Conservation (phyloP, 495 filamentous ascomycete genomes). For the Daldinia bambusicola region DNA sequence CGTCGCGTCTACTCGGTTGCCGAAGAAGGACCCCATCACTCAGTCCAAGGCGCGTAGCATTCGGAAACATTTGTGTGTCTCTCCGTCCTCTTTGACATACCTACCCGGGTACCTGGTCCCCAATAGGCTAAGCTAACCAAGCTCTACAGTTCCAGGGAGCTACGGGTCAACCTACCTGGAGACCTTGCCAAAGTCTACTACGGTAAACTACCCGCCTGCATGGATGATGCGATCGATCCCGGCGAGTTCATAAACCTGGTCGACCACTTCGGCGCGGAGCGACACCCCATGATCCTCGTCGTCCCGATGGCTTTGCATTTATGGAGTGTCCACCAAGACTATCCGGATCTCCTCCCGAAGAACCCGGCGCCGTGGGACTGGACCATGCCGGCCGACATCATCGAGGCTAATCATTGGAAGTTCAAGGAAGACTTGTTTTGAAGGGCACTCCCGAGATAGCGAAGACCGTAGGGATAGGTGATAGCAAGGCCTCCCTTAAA, state of each 20-base stretch:
- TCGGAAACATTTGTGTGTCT: slow-evolving; percentile 26
- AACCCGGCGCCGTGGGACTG: slow-evolving; percentile 39
- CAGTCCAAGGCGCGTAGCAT: slow-evolving; percentile 9
- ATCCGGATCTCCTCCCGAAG: slow-evolving; percentile 41
- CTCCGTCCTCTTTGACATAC: not conserved
- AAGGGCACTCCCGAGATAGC: not conserved
- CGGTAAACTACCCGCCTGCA: slow-evolving; percentile 29
- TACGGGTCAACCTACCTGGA: slow-evolving; percentile 32
- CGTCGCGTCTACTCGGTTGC: slow-evolving; percentile 28
- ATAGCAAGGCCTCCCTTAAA: not conserved
- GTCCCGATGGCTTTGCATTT: slow-evolving; percentile 39
- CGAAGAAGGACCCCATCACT: slow-evolving; percentile 32
- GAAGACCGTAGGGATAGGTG: not conserved
- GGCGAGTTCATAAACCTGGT: slow-evolving; percentile 29
- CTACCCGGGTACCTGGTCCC: too few relatives aligned
- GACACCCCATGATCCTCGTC: slow-evolving; percentile 37
- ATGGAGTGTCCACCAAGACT: slow-evolving; percentile 38
- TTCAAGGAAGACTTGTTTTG: slow-evolving; percentile 33
- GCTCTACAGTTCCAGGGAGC: slow-evolving; percentile 15
- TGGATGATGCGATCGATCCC: slow-evolving; percentile 31
- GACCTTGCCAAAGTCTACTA: slow-evolving; percentile 36
- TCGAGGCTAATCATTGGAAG: slow-evolving; percentile 42
- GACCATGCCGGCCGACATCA: slow-evolving; percentile 36
- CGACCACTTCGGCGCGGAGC: slow-evolving; percentile 36
- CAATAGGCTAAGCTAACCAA: slow-evolving; percentile 13